Conservation (phyloP, 306 rosid genomes). For the Astragalus glycyphyllos region DNA sequence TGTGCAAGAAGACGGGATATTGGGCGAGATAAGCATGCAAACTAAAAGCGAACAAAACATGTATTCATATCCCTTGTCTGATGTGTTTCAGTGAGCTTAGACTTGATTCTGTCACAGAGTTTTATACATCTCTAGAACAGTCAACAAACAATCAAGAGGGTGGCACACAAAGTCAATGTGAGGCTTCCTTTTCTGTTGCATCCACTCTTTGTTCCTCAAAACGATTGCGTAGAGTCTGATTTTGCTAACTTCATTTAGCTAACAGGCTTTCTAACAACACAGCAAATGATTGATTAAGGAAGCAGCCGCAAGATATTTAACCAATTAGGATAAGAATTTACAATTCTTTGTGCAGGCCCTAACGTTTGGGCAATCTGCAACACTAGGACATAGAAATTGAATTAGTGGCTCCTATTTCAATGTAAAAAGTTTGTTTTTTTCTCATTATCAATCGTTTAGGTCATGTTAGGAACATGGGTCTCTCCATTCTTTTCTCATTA, state of each 20-base stretch:
- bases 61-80: conserved; percentile 64
- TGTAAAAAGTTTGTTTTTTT: conserved; percentile 67
- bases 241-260: conserved; percentile 72
- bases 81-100: conserved; percentile 60
- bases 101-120: conserved; percentile 54
- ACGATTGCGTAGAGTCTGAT: conserved; percentile 62
- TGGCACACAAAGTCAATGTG: conserved; percentile 53
- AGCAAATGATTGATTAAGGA: conserved; percentile 69
- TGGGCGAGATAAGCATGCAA: conserved; percentile 55
- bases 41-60: conserved; percentile 56
- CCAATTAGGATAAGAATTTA: conserved; percentile 66
- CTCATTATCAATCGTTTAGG: conserved; percentile 48
- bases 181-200: conserved; percentile 59
- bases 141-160: conserved; percentile 50
- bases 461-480: conserved; percentile 57
- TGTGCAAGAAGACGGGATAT: conserved; percentile 69
- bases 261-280: conserved; percentile 82
- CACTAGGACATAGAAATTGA: conserved; percentile 56
- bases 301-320: conserved; percentile 73
- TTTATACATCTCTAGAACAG: conserved; percentile 46
- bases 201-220: conserved; percentile 58
- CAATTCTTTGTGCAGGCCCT: conserved; percentile 97
- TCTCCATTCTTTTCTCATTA: conserved; percentile 46
- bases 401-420: conserved; percentile 49
- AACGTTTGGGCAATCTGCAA: conserved; percentile 72